Evolutionary conservation across 441 rosid genomes (phyloP), one percentile per base, ranked within the genome.

Genomic region (Melastoma candidum): DNA sequence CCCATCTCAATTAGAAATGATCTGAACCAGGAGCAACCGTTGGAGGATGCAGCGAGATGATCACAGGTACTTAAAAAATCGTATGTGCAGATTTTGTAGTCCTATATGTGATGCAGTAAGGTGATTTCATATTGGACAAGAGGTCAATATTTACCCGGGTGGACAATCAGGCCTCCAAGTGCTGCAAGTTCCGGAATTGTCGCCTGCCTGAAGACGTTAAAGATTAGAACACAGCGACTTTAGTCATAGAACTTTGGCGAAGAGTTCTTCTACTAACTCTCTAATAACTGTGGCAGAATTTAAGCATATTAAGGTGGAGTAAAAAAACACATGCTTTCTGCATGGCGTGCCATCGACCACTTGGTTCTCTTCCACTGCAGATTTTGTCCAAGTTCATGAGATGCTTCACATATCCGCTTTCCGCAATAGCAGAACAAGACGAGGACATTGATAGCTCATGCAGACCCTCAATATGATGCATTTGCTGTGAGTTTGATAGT

Each of bases 161-260:
- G 92, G 92, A 80, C 90, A 94, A 70, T 68, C 71, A 27, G 97
- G 95, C 72, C 95, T 82, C 97, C 99, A 94, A 51, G 89, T 87
- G 81, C 79, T 83, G 72, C 89, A 87, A 12, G 82, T 66, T 59
- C 72, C 85, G 59, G 66, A 69, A 59, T 76, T 87, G 59, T 77
- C 92, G 11, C 70, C 54, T 63, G 70, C 90, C 99, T 94, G 75
- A 72, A 65, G 41, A 63, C 12, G 55, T 61, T 11, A 12, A 56
- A 4, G 50, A 63, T 14, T 45, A 44, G 22, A 6, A 9, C 49
- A 12, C 46, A 49, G 12, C 22, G 10, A 26, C 44, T 29, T 9
- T 54, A 9, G 4, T 22, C 27, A 45, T 44, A 36, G 51, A 46
- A 26, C 14, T 56, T 12, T 14, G n/a, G 26, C 22, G 26, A n/a